Conservation (phyloP, 495 filamentous ascomycete species). For the Zalerion maritima region DNA sequence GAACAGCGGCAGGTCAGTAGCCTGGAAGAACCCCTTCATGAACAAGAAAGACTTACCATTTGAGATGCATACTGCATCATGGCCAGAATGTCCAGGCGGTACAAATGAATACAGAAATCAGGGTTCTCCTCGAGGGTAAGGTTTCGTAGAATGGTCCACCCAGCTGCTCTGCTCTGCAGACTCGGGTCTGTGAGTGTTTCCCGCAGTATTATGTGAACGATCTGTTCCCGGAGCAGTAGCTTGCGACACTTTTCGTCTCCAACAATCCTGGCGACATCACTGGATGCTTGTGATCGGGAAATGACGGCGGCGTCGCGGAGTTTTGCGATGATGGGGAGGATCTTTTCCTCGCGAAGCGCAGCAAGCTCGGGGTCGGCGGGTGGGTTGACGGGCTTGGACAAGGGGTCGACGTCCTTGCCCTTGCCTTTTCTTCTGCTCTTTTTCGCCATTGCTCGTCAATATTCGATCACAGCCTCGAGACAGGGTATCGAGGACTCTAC, state of each 20-base stretch:
- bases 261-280: constrained; percentile 41
- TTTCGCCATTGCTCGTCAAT: too few relatives aligned
- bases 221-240: constrained; percentile 42
- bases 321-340: constrained; percentile 41
- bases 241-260: constrained; percentile 42
- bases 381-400: constrained; percentile 33
- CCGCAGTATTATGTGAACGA: constrained; percentile 43
- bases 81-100: constrained; percentile 39
- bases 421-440: constrained; percentile 23
- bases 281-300: constrained; percentile 34
- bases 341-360: constrained; percentile 38
- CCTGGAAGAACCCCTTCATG: too few relatives aligned
- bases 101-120: constrained; percentile 48
- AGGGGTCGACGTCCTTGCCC: constrained; percentile 26
- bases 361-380: constrained; percentile 40
- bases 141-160: constrained; percentile 45
- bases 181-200: constrained; percentile 44
- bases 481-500: too few relatives aligned
- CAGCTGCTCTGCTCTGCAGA: constrained; percentile 40
- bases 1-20: too few relatives aligned
- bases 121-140: constrained; percentile 43
- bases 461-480: too few relatives aligned
- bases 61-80: constrained; percentile 35
- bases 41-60: constrained; percentile 24
- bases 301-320: constrained; percentile 40